Conservation (phyloP, 352 stramenopile genomes). For the Globisporangium orthogonon region DNA sequence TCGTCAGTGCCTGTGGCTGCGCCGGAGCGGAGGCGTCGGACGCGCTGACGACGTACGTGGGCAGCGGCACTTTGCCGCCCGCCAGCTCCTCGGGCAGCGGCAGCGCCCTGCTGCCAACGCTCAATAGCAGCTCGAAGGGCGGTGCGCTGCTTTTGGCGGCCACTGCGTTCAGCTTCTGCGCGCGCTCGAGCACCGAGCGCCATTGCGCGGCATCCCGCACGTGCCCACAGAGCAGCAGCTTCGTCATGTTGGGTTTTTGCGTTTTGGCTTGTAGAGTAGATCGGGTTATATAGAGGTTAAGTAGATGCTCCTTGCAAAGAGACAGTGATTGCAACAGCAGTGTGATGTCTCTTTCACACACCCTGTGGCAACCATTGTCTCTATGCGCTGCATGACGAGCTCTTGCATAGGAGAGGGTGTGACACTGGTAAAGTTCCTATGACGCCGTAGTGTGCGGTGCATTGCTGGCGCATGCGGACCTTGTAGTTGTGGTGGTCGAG, state of each 20-base stretch:
- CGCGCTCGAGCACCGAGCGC: conserved; percentile 60
- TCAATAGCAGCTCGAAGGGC: conserved; percentile 58
- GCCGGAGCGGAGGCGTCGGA: conserved; percentile 16
- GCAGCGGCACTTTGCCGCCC: conserved; percentile 31
- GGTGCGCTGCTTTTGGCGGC: conserved; percentile 27
- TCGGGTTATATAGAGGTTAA: not conserved
- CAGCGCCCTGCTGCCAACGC: conserved; percentile 38
- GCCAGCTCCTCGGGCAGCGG: conserved; percentile 49
- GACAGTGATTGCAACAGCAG: too few species aligned
- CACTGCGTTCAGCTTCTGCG: conserved; percentile 55
- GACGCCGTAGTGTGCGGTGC: too few species aligned
- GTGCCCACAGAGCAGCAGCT: conserved; percentile 68
- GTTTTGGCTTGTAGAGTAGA: not conserved
- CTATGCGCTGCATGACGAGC: too few species aligned
- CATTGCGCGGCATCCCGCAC: conserved; percentile 40
- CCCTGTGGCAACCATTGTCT: too few species aligned
- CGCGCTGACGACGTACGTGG: conserved; percentile 54
- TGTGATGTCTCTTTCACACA: too few species aligned
- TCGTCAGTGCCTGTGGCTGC: conserved; percentile 21
- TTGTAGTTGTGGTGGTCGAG: too few species aligned
- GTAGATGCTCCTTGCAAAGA: too few species aligned
- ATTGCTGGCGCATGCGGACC: too few species aligned
- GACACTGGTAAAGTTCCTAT: too few species aligned
- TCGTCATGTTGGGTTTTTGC: conserved; percentile 33
- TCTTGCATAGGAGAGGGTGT: too few species aligned